Evolutionary conservation across 139 green algal species (phyloP), one percentile per base, ranked within the genome.

Genomic region (Auxenochlorella pyrenoidosa): DNA sequence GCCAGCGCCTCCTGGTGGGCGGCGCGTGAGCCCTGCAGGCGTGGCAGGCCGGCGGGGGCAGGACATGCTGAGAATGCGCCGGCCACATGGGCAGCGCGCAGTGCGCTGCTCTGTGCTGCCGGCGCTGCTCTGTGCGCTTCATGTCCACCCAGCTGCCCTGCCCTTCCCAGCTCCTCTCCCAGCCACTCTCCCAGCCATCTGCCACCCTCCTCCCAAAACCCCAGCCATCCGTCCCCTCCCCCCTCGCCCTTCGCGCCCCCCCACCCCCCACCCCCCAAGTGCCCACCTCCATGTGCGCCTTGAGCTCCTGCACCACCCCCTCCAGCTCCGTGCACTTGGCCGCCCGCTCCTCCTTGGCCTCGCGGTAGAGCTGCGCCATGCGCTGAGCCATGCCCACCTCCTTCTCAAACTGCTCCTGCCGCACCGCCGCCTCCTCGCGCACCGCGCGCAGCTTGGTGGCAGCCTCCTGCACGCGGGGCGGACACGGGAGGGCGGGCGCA

Each of bases 251-350:
- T 21, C 71, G 21, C 73, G 19, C 73, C 40, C 51, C 40, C 40
- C 40, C 38, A 36, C 41, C 41, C 41, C 34, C 15, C 41, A 26
- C 28, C 43, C 10, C 38, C 12, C 24, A 28, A 28, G 28, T 19
- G 26, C 79, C 26, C 65, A 86, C 90, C 86, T 91, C 77, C 83
- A 93, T 83, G 80, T 93, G 86, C 36, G 81, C 36, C 86, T 90
- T 84, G 10, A 95, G 79, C 88, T 93, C 89, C 38, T 82, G 68
- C 24, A 94, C 83, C 40, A 94, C 87, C 54, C 91, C 91, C 87
- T 95, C 92, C 79, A 95, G 88, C 84, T 95, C 91, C n/a, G 75
- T 80, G 51, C 59, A 70, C 66, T 86, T 83, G 58, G 76, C 73
- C 5, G 76, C 77, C 6, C 85, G 81, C 66, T 95, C 88, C 72